Conservation (phyloP, 1,284 basidiomycete genomes). For the Porodaedalea pini region DNA sequence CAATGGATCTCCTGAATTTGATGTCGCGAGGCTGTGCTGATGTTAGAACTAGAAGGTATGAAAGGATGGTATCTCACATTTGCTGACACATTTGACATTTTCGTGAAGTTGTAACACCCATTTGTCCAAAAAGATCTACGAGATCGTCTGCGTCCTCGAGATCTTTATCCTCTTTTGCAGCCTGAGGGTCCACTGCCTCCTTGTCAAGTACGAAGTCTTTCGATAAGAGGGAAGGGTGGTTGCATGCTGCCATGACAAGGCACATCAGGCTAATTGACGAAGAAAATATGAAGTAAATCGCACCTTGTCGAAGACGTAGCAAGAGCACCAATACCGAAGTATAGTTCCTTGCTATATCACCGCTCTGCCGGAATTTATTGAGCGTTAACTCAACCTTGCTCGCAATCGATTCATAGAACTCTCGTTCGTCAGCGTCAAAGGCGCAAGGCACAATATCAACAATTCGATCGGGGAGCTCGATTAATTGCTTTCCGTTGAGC, state of each 20-base stretch:
- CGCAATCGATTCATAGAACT: slow-evolving; percentile 82
- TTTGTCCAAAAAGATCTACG: slow-evolving; percentile 66
- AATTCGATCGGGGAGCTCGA: slow-evolving; percentile 75
- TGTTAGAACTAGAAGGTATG: background rate
- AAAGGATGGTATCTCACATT: slow-evolving; percentile 45
- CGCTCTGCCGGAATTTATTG: slow-evolving; percentile 61
- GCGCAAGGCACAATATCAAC: slow-evolving; percentile 72
- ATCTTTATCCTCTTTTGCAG: slow-evolving; percentile 48
- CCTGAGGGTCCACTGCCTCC: slow-evolving; percentile 68
- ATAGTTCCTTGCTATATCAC: slow-evolving; percentile 63
- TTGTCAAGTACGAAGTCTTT: slow-evolving; percentile 70
- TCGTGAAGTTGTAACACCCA: slow-evolving; percentile 55
- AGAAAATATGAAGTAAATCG: slow-evolving; percentile 21
- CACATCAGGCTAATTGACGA: background rate
- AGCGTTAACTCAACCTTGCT: slow-evolving; percentile 70
- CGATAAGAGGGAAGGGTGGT: slow-evolving; percentile 80
- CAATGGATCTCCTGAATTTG: slow-evolving; percentile 34
- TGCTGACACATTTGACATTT: slow-evolving; percentile 77
- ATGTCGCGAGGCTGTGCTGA: slow-evolving; percentile 35
- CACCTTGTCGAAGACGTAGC: slow-evolving; percentile 86
- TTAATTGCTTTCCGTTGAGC: slow-evolving; percentile 82
- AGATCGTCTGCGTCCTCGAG: slow-evolving; percentile 69
- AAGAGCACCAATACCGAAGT: slow-evolving; percentile 84
- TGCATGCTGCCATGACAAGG: slow-evolving; percentile 63
- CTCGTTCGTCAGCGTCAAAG: slow-evolving; percentile 71